These are phyloP conservation scores for Fusarium drepaniforme DNA, from an alignment of 2,329 filamentous ascomycete species.

Conservation along the genomic window DNA sequence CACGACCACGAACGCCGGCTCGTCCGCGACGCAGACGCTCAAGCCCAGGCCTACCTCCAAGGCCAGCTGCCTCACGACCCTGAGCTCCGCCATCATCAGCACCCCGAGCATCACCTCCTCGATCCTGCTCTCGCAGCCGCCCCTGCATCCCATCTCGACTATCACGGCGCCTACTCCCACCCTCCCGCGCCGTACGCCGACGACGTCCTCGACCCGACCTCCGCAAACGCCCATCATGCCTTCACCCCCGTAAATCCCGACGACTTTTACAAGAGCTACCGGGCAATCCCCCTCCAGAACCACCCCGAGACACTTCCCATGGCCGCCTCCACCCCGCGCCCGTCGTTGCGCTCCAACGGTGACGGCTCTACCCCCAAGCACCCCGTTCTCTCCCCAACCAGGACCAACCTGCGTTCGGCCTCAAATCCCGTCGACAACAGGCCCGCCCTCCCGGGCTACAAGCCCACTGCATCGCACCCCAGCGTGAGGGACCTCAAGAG, in stretches of 20 bases:
- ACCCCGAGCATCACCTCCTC: slow-evolving; percentile 28
- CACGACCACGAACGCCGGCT: slow-evolving; percentile 45
- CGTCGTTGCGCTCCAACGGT: slow-evolving; percentile 62
- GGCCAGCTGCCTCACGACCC: slow-evolving; percentile 36
- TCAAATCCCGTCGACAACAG: slow-evolving; percentile 60
- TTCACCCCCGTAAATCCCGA: slow-evolving; percentile 62
- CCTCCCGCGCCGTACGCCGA: slow-evolving; percentile 41
- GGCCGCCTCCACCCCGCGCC: slow-evolving; percentile 56
- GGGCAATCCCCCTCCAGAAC: slow-evolving; percentile 51
- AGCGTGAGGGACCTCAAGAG: slow-evolving; percentile 86
- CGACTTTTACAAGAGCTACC: slow-evolving; percentile 67
- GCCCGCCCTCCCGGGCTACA: slow-evolving; percentile 45
- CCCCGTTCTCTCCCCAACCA: slow-evolving; percentile 50
- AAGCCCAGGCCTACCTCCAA: slow-evolving; percentile 39
- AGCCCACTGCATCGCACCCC: slow-evolving; percentile 60
- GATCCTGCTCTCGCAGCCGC: slow-evolving; percentile 36
- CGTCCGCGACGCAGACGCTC: slow-evolving; percentile 26
- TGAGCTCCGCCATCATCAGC: slow-evolving; percentile 22
- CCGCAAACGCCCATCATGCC: slow-evolving; percentile 50
- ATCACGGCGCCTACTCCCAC: slow-evolving; percentile 37
- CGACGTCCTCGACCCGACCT: slow-evolving; percentile 37
- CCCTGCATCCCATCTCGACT: slow-evolving; percentile 26
- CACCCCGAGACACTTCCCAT: slow-evolving; percentile 52
- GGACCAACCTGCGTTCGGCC: too few relatives aligned
- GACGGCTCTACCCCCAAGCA: slow-evolving; percentile 64